These are phyloP conservation scores for Lactarius vividus DNA, from an alignment of 768 basidiomycete species.

Conservation along the genomic window DNA sequence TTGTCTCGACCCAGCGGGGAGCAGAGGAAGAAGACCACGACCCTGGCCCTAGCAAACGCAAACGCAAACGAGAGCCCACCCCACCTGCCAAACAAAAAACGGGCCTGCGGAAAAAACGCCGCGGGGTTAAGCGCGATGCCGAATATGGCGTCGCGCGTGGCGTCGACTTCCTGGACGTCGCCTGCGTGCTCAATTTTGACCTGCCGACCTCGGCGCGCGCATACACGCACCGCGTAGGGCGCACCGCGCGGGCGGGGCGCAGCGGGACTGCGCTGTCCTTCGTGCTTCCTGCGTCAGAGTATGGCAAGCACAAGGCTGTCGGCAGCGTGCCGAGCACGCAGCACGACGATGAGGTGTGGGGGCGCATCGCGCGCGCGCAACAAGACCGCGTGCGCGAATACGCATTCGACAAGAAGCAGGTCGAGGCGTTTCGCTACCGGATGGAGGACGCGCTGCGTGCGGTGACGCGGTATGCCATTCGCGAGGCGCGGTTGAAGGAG, in stretches of 20 bases:
- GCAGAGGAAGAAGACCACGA: not conserved
- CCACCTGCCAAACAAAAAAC: constrained; percentile 37
- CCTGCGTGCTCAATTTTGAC: constrained; percentile 98
- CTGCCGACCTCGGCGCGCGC: constrained; percentile 83
- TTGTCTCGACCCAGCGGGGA: constrained; percentile 54
- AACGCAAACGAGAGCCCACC: constrained; percentile 56
- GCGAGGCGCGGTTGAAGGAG: constrained; percentile 92
- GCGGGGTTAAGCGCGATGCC: constrained; percentile 49
- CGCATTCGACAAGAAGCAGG: constrained; percentile 91
- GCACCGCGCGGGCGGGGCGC: constrained; percentile 94
- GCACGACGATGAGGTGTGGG: constrained; percentile 74
- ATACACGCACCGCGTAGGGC: constrained; percentile 94
- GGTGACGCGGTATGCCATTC: constrained; percentile 81
- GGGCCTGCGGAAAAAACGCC: constrained; percentile 47
- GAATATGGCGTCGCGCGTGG: constrained; percentile 96
- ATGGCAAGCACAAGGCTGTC: constrained; percentile 74
- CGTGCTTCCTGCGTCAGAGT: constrained; percentile 65
- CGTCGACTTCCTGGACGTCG: constrained; percentile 94
- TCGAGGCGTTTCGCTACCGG: constrained; percentile 95
- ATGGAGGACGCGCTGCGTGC: constrained; percentile 95
- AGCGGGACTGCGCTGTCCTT: constrained; percentile 91
- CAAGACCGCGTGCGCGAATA: constrained; percentile 78
- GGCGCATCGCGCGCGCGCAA: constrained; percentile 74
- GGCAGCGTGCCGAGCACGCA: constrained; percentile 65
- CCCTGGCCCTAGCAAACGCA: constrained; percentile 32